These are phyloP conservation scores for Phytopythium cucurbitacearum DNA, from an alignment of 352 stramenopile species.

Conservation along the genomic window DNA sequence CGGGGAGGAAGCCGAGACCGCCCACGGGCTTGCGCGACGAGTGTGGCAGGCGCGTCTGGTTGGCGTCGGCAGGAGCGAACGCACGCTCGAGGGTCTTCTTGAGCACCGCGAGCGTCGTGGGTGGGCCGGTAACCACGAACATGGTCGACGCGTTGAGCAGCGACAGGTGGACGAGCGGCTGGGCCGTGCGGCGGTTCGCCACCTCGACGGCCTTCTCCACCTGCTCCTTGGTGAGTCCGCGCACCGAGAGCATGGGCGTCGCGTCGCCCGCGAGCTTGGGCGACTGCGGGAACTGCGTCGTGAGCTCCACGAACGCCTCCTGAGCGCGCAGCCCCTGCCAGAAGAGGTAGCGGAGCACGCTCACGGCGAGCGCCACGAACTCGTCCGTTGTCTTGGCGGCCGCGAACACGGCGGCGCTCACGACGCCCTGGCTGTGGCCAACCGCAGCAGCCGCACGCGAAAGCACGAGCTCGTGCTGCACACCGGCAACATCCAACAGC, in stretches of 20 bases:
- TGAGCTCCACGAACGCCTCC: conserved; percentile 39
- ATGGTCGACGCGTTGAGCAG: conserved; percentile 58
- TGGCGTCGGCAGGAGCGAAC: conserved; percentile 46
- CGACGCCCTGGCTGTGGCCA: conserved; percentile 79
- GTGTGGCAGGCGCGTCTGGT: conserved; percentile 74
- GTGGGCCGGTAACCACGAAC: conserved; percentile 71
- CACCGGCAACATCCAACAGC: conserved; percentile 45
- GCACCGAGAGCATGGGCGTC: conserved; percentile 72
- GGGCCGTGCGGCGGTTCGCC: conserved; percentile 34
- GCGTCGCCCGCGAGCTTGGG: conserved; percentile 23
- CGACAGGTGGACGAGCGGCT: conserved; percentile 58
- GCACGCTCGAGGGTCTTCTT: conserved; percentile 41
- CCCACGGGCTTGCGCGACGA: conserved; percentile 75
- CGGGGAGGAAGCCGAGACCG: conserved; percentile 42
- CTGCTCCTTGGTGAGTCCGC: conserved; percentile 45
- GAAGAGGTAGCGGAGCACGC: conserved; percentile 74
- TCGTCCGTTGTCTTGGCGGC: conserved; percentile 45
- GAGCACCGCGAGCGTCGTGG: conserved; percentile 46
- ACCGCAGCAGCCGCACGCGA: conserved; percentile 34
- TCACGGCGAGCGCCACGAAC: conserved; percentile 39
- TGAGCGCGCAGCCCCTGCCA: conserved; percentile 76
- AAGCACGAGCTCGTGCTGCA: conserved; percentile 59
- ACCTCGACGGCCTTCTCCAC: conserved; percentile 54
- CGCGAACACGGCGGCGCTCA: conserved; percentile 65
- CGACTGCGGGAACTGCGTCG: conserved; percentile 24